Base-by-base conservation (phyloP, 306 rosid genomes). In the Vigna mungo region DNA sequence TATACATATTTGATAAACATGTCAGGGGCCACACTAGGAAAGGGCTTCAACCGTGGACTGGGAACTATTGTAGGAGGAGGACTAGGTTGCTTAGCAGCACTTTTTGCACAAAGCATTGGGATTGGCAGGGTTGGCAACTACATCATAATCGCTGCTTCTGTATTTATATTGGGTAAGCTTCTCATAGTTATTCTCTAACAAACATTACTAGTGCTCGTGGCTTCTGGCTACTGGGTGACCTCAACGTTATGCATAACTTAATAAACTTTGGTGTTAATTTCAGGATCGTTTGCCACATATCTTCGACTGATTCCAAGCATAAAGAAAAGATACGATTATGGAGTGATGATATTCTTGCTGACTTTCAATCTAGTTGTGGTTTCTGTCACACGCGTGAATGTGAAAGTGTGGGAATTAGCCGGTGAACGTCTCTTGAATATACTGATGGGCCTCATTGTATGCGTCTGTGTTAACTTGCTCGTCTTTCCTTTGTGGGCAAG, bases 51-150 rank as follows among this genome's bases (percentile, higher is more conserved):
- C 32, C 89, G 98, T 46, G 98, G 92, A 51, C 16, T 90, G 2
- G 98, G 98, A 23, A 95, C 98, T 2, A 76, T 89, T 16, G 27
- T 89, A 16, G 98, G 98, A 53, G 98, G 96, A 6, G 95, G 81
- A 3, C 49, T 92, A 7, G 98, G 98, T 18, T 90, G 91, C 58
- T 82, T 83, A 53, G 91, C 87, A 8, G 97, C 92, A 60, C 13
- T 75, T 65, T 75, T 88, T 14, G 96, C 97, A 65, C 88, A 81
- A 82, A n/a, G 51, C 69, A 81, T 85, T 71, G 90, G 92, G 18
- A 81, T 86, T 63, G 89, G 91, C 37, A 92, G 92, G 17, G 47
- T 80, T 60, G 93, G 86, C 72, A 82, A 82, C 77, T 73, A 96
- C 3, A 66, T 92, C 32, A 48, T 87, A 18, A 80, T 95, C 16